phyloP scores from a whole-genome alignment of 257 asterid species.

The Gynochthodes officinalis region DNA sequence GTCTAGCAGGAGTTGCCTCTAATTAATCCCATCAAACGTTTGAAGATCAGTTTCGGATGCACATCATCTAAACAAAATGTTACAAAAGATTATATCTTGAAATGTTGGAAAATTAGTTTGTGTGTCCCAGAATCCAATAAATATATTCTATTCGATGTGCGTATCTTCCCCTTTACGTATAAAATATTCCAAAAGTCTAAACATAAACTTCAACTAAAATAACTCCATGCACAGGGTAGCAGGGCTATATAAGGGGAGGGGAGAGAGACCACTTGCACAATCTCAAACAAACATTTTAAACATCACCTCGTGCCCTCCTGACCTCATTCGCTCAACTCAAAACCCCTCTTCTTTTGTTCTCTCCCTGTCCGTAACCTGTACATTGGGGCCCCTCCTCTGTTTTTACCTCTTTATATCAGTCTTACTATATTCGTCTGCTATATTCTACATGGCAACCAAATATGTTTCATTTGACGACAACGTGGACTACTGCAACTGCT shows the following conservation, averaged over 20 bases:
- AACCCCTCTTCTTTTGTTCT: neutral
- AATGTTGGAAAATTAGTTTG: neutral
- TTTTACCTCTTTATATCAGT: neutral
- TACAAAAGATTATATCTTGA: too few relatives aligned
- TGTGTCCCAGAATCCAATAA: slow-evolving; percentile 5
- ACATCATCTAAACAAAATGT: too few relatives aligned
- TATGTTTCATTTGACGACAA: slow-evolving; percentile 40
- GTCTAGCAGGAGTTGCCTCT: too few relatives aligned
- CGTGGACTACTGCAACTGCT: slow-evolving; percentile 46
- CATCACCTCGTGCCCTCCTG: slow-evolving; percentile 10
- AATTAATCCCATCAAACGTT: too few relatives aligned
- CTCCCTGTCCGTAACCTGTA: neutral
- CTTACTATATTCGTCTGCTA: neutral
- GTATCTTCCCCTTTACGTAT: slow-evolving; percentile 22
- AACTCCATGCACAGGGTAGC: neutral
- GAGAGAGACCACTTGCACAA: slow-evolving; percentile 17
- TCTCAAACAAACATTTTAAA: neutral
- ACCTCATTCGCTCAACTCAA: neutral
- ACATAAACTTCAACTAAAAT: slow-evolving; percentile 14
- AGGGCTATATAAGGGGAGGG: slow-evolving; percentile 21
- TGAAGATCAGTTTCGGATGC: too few relatives aligned
- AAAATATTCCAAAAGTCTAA: slow-evolving; percentile 22
- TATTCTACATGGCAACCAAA: slow-evolving; percentile 3
- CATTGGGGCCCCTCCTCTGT: slow-evolving; percentile 2
- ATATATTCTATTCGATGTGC: neutral